Base-by-base conservation (phyloP, 768 basidiomycete genomes). In the Chalciporus chontae region DNA sequence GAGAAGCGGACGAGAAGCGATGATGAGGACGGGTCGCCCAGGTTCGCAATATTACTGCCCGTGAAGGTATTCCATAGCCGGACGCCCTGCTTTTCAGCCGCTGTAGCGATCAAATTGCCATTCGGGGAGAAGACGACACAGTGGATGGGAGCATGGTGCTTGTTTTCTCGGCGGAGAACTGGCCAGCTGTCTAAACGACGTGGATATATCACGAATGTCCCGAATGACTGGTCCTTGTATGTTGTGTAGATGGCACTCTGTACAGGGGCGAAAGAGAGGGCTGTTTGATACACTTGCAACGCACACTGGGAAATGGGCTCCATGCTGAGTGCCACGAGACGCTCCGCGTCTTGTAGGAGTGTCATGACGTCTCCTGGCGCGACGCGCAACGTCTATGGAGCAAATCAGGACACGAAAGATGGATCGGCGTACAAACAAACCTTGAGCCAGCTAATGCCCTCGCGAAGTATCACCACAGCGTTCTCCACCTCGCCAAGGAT, bases 221-320 rank as follows among this genome's bases (percentile, higher is more conserved):
- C 54, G 4, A 37, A 31, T 5, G 43, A 46, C 8, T 52, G 54
- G 31, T 50, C 50, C 36, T 49, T 42, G 29, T 52, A 62, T 3
- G 44, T 50, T 10, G 43, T 45, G 24, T 40, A 36, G 8, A 62
- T 27, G 32, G 39, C n/a, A 10, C 38, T 52, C 1, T 23, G 23
- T 5, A 11, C 14, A 9, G 50, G 44, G 15, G 27, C 26, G 36
- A 54, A 40, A 7, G 32, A 18, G 29, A 59, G 37, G 2, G 48
- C 54, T 1, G 61, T 46, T 21, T 50, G 41, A 26, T 62, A 49
- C 15, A 59, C 47, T 19, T 62, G 61, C 13, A 62, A 40, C 10
- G 61, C 61, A 36, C 48, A 59, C 15, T 62, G 50, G 3, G 60
- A 50, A 32, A 62, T 59, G 27, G 50, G 39, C 15, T 59, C 57